These are phyloP conservation scores for Margaritispora aquatica DNA, from an alignment of 495 filamentous ascomycete genomes.

Conservation along the genomic window DNA sequence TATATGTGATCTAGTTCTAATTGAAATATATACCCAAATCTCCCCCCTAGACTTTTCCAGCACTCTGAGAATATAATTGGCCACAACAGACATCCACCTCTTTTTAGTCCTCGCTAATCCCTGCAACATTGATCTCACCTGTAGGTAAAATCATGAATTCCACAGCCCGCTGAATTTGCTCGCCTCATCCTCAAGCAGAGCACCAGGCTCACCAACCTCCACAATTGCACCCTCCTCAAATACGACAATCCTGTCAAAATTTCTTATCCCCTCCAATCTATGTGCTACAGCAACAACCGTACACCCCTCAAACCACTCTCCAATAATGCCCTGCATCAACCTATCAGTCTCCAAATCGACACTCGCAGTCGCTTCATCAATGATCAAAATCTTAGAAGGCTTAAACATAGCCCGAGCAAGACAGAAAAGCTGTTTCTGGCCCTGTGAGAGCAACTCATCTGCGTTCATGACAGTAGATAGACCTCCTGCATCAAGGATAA, in stretches of 20 bases:
- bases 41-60: background rate
- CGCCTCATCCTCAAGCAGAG: slow-evolving; percentile 41
- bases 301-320: slow-evolving; percentile 65
- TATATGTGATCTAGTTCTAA: no score
- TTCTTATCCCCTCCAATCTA: slow-evolving; percentile 88
- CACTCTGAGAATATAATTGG: no score
- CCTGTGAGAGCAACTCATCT: slow-evolving; percentile 47
- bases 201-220: slow-evolving; percentile 65
- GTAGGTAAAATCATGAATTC: background rate
- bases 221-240: slow-evolving; percentile 66
- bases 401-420: slow-evolving; percentile 53
- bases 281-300: slow-evolving; percentile 99
- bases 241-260: slow-evolving; percentile 84
- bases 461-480: slow-evolving; percentile 44
- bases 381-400: slow-evolving; percentile 19
- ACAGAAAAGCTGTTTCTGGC: slow-evolving; percentile 59
- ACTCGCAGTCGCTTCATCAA: slow-evolving; percentile 54
- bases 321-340: slow-evolving; percentile 60
- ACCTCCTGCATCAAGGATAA: slow-evolving; percentile 17
- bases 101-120: no score
- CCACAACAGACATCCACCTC: no score
- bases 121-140: background rate
- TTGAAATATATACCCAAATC: background rate
- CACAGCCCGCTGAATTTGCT: slow-evolving; percentile 6
- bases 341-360: slow-evolving; percentile 91